Base-by-base conservation (phyloP, 495 filamentous ascomycete species). In the Sphaerosporella brunnea region DNA sequence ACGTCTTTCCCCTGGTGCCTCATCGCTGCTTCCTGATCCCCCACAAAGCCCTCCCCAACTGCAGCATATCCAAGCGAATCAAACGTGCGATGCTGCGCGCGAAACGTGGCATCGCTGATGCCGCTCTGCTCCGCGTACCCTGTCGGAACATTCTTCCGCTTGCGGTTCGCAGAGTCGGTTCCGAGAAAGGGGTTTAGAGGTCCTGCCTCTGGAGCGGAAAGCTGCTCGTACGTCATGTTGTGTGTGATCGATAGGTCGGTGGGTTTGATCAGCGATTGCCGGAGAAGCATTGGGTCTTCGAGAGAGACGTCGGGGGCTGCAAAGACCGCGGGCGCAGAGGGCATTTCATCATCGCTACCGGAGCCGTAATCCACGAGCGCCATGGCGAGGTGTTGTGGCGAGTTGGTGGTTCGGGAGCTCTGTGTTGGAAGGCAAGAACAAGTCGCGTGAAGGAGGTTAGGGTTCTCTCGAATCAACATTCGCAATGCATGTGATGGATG, bases 91-190 rank as follows among this genome's bases (percentile, higher is more conserved):
- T 84, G 84, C 59, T 87, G 81, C 49, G 73, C 73, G 52, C 77
- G 74, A 57, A 99, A 99, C 0, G 82, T 87, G 47, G 82, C 71
- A 57, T 93, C 88, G 63, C 82, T 92, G 51, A 99, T 78, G 47
- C 75, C 84, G 1, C 79, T 78, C 64, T 96, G 88, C 51, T 86
- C 72, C 0, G 92, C 92, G 58, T 73, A 78, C 3, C 90, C 90
- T 0, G 92, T 94, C 8, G 92, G 77, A 1, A 96, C 79, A 51
- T 90, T 88, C 56, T 93, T 93, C 47, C 88, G 78, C 63, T 88
- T 92, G 26, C 80, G 59, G 2, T 57, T 51, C 21, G 67, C 69
- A 42, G 72, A 68, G 25, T 68, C 67, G 23, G 66, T 53, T 15
- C 67, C 53, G 61, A 79, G 78, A 66, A 82, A 84, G n/a, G 86